Percentiles rank a stretch among this genome's conserved stretches.
These are phyloP conservation scores for Ophiostoma sp. DNA, from an alignment of 2,329 filamentous ascomycete species.

Conservation along the genomic window DNA sequence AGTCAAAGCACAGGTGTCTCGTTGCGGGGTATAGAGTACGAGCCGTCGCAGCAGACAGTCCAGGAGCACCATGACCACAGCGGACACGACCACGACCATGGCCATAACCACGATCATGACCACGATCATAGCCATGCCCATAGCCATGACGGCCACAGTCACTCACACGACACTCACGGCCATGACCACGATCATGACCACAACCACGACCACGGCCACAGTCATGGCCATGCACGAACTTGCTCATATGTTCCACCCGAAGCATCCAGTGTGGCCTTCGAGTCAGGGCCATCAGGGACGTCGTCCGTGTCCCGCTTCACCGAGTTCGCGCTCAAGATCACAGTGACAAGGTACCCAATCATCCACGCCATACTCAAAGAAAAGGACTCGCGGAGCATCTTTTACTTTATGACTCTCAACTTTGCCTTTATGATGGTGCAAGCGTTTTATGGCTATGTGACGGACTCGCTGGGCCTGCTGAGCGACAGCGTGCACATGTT, in stretches of 20 bases:
- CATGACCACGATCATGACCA: conserved; percentile 23
- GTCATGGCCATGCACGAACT: conserved; percentile 30
- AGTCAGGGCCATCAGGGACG: conserved; percentile 36
- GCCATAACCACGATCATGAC: conserved; percentile 26
- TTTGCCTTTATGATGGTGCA: conserved; percentile 93
- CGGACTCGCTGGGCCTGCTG: conserved; percentile 87
- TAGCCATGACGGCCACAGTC: conserved; percentile 30
- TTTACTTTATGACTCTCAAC: conserved; percentile 97
- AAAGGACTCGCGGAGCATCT: conserved; percentile 88
- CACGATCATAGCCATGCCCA: conserved; percentile 32
- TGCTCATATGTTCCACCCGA: conserved; percentile 33
- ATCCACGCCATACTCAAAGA: conserved; percentile 81
- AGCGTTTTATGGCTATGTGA: conserved; percentile 87
- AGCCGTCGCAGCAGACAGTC: conserved; percentile 7
- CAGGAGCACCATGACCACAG: neutral
- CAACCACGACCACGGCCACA: conserved; percentile 32
- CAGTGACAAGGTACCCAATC: conserved; percentile 64
- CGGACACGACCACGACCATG: neutral
- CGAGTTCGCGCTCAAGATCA: conserved; percentile 62
- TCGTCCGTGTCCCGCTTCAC: conserved; percentile 63
- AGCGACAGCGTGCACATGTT: conserved; percentile 99
- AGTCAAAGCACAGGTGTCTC: conserved; percentile 29
- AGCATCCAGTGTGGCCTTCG: conserved; percentile 28
- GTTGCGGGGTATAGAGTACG: conserved; percentile 28
- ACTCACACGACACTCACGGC: conserved; percentile 29